Evolutionary conservation across 1,284 basidiomycete species (phyloP), one percentile per base, ranked within the genome.

Genomic region (Coniferiporia weirii): DNA sequence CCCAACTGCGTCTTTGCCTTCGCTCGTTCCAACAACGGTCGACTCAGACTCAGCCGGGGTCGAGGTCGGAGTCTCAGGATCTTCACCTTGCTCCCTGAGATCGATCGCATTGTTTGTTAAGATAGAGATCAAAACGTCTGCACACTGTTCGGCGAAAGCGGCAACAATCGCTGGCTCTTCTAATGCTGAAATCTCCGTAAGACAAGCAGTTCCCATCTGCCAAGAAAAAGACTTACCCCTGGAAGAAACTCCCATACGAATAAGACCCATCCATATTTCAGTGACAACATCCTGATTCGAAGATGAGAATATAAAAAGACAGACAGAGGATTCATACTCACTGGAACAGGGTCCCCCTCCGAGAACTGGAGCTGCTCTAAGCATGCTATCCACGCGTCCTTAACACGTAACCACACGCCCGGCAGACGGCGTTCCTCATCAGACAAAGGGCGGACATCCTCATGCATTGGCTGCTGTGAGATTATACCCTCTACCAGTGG

Each of bases 341-440:
- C 80, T 15, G 79, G 76, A 4, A 77, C 66, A 27, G 68, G 65
- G 8, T 61, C 67, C 10, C 74, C 70, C 48, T 72, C 72, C 56
- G 69, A 65, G 58, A 81, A 70, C 63, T 76, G 72, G 47, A 83
- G 66, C 63, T 69, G 73, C 27, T 69, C 68, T 32, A 85, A 62
- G 2, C 75, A 76, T 40, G 74, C 75, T 62, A 72, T 79, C 87
- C 86, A 90, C 3, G 83, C 69, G 9, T 74, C 72, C 38, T 85
- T 67, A 43, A 88, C 62, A 4, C 75, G 76, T 2, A 77, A 70
- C 66, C 84, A 82, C 15, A 85, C 75, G 73, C 78, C 81, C 6
- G 75, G 71, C 56, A 71, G 71, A n/a, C 75, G 69, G 36, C 89
- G 67, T 65, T 89, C 85, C 15, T 83, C 79, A 48, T 72, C 69